These are phyloP conservation scores for Trametes maxima DNA, from an alignment of 768 basidiomycete genomes.

Conservation along the genomic window DNA sequence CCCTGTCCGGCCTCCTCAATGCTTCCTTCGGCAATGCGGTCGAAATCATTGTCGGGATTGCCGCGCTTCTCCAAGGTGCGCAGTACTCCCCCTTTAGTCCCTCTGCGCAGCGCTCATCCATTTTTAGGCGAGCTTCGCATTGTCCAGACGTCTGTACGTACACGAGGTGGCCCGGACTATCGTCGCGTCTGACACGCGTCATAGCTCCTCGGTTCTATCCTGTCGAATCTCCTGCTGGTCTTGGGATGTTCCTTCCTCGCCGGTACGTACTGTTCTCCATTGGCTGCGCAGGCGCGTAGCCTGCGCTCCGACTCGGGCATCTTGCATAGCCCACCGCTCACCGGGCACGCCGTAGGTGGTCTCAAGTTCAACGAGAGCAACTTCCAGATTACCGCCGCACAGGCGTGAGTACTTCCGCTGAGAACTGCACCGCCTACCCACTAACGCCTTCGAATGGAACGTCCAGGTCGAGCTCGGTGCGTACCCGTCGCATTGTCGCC, in stretches of 20 bases:
- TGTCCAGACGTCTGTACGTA: slow-evolving; percentile 83
- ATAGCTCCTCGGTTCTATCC: slow-evolving; percentile 87
- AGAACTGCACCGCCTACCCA: slow-evolving; percentile 10
- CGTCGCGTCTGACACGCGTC: neutral
- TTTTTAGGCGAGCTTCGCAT: slow-evolving; percentile 73
- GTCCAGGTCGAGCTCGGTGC: slow-evolving; percentile 41
- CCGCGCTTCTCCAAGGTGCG: slow-evolving; percentile 76
- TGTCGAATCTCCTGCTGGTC: slow-evolving; percentile 89
- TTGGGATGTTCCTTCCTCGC: slow-evolving; percentile 91
- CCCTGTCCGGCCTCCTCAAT: slow-evolving; percentile 84
- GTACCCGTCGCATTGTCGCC: slow-evolving; percentile 25
- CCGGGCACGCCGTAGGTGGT: slow-evolving; percentile 53
- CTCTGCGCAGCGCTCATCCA: neutral
- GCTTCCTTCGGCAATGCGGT: slow-evolving; percentile 85
- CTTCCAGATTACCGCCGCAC: slow-evolving; percentile 86
- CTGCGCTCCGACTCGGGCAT: neutral
- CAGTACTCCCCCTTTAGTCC: neutral
- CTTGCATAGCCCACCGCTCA: slow-evolving; percentile 4
- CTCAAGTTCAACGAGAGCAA: slow-evolving; percentile 62
- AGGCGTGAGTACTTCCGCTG: slow-evolving; percentile 59
- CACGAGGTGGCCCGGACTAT: neutral
- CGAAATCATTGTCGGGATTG: slow-evolving; percentile 88
- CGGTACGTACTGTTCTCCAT: slow-evolving; percentile 42
- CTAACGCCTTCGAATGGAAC: slow-evolving; percentile 19
- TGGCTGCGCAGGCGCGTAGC: slow-evolving; percentile 4